Conservation (phyloP, 1,284 basidiomycete species). For the Chalciporus piperatoides region DNA sequence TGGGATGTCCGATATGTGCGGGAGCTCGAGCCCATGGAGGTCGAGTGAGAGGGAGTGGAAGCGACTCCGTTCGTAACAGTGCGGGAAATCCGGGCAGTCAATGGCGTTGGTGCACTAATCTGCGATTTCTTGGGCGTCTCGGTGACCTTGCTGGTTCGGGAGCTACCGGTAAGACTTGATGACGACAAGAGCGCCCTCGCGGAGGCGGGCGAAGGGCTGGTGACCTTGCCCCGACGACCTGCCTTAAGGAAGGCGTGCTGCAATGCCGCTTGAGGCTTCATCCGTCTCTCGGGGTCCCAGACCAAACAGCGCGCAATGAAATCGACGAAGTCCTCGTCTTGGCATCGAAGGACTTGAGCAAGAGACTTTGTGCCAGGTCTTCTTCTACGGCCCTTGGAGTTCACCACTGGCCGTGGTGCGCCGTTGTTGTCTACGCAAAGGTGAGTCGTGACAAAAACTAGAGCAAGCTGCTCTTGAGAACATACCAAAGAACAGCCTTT, state of each 20-base stretch:
- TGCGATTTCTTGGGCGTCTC: slow-evolving; percentile 85
- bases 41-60: slow-evolving; percentile 54
- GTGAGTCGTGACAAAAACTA: slow-evolving; percentile 1
- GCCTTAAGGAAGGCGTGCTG: slow-evolving; percentile 86
- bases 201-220: slow-evolving; percentile 42
- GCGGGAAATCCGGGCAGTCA: slow-evolving; percentile 68
- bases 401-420: slow-evolving; percentile 88
- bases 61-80: slow-evolving; percentile 46
- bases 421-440: slow-evolving; percentile 78
- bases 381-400: slow-evolving; percentile 92
- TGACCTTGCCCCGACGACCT: slow-evolving; percentile 52
- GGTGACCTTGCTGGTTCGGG: slow-evolving; percentile 50
- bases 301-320: slow-evolving; percentile 94
- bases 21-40: slow-evolving; percentile 47
- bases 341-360: slow-evolving; percentile 82
- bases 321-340: slow-evolving; percentile 87
- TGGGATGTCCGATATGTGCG: slow-evolving; percentile 54
- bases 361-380: slow-evolving; percentile 90
- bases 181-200: slow-evolving; percentile 54
- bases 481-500: slow-evolving; percentile 94
- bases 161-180: slow-evolving; percentile 43
- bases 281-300: slow-evolving; percentile 96
- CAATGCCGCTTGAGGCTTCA: slow-evolving; percentile 92
- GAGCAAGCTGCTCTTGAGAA: slow-evolving; percentile 2
- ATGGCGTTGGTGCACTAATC: slow-evolving; percentile 79